These are phyloP conservation scores for Wallemia hederae DNA, from an alignment of 1,284 basidiomycete species.

Conservation along the genomic window DNA sequence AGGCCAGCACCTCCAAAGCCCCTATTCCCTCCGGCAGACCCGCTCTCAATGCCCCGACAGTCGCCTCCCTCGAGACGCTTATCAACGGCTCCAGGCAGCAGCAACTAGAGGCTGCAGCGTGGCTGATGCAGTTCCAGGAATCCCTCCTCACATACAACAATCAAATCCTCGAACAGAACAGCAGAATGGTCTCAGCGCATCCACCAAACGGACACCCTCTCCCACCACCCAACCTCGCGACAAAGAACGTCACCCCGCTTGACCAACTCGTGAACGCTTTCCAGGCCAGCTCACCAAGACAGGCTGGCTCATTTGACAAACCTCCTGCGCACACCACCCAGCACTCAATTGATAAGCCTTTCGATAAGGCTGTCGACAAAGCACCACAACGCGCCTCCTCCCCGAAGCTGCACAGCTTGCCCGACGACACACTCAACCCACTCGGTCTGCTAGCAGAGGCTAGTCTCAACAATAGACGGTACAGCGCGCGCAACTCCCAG, in stretches of 20 bases:
- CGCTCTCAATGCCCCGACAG: conserved; percentile 3
- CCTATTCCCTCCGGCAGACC: conserved; percentile 5
- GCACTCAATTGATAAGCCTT: conserved; percentile 3
- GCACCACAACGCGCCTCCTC: conserved; percentile 19
- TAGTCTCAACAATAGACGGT: conserved; percentile 46
- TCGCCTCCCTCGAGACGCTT: conserved; percentile 2
- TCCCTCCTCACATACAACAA: not conserved
- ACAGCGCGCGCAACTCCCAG: conserved; percentile 9
- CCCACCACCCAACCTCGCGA: not conserved
- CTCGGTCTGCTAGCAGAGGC: conserved; percentile 71
- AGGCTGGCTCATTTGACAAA: conserved; percentile 5
- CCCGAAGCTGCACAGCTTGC: conserved; percentile 59
- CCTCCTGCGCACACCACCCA: conserved; percentile 4
- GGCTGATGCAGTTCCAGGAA: not conserved
- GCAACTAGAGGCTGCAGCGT: not conserved
- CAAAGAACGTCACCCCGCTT: not conserved
- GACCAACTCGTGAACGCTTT: conserved; percentile 3
- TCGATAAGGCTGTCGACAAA: conserved; percentile 7
- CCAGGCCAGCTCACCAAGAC: conserved; percentile 14
- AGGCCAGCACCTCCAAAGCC: conserved; percentile 35
- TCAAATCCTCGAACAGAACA: not conserved
- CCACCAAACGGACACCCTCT: not conserved
- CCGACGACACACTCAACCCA: conserved; percentile 69
- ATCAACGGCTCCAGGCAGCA: not conserved
- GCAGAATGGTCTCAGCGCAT: not conserved